Evolutionary conservation across 164 flowering plant species (phyloP).

Genomic region (Cinnamomum micranthum): DNA sequence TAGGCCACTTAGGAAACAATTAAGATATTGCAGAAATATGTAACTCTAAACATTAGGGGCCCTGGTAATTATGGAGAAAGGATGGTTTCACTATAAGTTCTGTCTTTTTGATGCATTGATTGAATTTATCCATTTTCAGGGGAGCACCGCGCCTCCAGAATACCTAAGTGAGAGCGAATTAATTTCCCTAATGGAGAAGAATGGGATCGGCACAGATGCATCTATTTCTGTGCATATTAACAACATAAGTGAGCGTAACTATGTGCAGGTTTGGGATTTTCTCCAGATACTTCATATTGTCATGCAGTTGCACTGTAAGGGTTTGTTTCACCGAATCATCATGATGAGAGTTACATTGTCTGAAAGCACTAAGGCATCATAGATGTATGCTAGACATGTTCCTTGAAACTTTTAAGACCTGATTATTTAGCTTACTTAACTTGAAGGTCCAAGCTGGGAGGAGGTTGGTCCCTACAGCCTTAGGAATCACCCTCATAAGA

Average conservation of each 20-base stretch:
- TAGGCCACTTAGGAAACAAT: too few relatives aligned
- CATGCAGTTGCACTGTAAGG: background rate
- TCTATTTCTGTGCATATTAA: conserved; percentile 93
- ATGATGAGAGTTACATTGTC: background rate
- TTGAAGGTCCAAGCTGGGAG: conserved; percentile 90
- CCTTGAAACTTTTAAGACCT: background rate
- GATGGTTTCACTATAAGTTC: background rate
- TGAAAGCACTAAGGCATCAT: background rate
- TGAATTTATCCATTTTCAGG: conserved; percentile 34
- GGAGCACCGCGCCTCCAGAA: conserved; percentile 79
- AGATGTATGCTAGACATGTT: background rate
- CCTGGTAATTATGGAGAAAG: background rate
- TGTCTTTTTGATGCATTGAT: background rate
- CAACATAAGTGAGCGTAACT: conserved; percentile 95
- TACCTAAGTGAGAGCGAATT: conserved; percentile 94
- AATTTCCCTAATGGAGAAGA: conserved; percentile 92
- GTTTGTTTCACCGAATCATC: conserved; percentile 1
- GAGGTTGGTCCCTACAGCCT: conserved; percentile 77
- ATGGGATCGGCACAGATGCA: conserved; percentile 98
- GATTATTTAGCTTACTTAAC: conserved; percentile 5
- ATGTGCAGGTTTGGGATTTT: conserved; percentile 63
- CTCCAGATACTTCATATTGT: background rate
- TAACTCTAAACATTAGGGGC: background rate
- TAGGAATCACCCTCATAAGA: conserved; percentile 79
- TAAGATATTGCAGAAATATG: too few relatives aligned